Evolutionary conservation across 2,329 filamentous ascomycete genomes (phyloP).

Genomic region (Trichophyton verrucosum): DNA sequence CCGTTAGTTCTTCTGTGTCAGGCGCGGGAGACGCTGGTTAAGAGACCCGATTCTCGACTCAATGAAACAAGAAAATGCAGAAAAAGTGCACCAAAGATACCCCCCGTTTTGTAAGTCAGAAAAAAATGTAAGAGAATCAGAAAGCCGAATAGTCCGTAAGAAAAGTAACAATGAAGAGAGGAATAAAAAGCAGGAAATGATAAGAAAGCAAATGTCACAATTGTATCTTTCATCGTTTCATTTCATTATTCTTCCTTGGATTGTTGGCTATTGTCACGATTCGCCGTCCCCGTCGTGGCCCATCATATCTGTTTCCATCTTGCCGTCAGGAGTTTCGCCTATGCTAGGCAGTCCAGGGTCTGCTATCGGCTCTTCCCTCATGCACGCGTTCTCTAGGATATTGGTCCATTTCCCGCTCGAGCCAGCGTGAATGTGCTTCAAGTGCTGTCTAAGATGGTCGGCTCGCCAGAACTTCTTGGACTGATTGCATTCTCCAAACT

Average conservation of each 20-base stretch:
- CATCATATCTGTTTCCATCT: conserved; percentile 6
- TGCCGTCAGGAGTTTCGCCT: conserved; percentile 15
- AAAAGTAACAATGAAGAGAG: neutral
- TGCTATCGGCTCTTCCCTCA: conserved; percentile 60
- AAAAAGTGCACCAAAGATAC: neutral
- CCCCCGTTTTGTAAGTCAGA: neutral
- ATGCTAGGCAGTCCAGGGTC: conserved; percentile 20
- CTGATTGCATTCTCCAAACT: conserved; percentile 96
- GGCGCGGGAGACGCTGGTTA: neutral
- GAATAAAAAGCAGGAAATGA: neutral
- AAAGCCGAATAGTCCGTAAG: neutral
- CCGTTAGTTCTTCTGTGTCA: too few relatives aligned
- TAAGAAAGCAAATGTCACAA: neutral
- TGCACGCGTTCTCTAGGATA: conserved; percentile 90
- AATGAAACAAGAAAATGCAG: neutral
- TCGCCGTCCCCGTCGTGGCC: neutral
- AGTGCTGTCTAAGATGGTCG: conserved; percentile 93
- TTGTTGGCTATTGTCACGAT: neutral
- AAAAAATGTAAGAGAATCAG: neutral
- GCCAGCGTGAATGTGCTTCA: conserved; percentile 94
- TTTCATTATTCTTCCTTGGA: neutral
- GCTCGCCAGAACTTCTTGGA: conserved; percentile 96
- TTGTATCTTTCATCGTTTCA: neutral
- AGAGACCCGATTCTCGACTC: too few relatives aligned
- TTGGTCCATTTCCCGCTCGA: conserved; percentile 99